Percentiles rank a stretch among this genome's conserved stretches.
These are phyloP conservation scores for Lichina pygmaea DNA, from an alignment of 495 filamentous ascomycete genomes.

Conservation along the genomic window DNA sequence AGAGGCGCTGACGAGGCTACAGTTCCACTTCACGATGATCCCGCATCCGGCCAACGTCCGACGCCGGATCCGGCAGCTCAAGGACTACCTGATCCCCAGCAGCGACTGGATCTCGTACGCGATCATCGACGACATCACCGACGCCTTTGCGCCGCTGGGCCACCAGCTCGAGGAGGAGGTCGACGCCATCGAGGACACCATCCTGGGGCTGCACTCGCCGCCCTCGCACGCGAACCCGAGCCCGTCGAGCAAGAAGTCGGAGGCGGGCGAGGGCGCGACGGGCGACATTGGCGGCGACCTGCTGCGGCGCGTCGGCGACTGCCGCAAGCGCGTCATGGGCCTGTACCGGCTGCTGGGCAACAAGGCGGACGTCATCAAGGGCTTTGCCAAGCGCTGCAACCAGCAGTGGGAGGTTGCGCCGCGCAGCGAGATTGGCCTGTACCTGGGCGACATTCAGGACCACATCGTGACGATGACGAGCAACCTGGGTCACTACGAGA, in stretches of 20 bases:
- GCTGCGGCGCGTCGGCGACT: slow-evolving; percentile 73
- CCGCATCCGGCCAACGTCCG: slow-evolving; percentile 92
- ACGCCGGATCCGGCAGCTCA: slow-evolving; percentile 70
- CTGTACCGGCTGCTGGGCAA: slow-evolving; percentile 80
- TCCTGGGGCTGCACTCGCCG: slow-evolving; percentile 44
- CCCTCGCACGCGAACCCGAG: slow-evolving; percentile 8
- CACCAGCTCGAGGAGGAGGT: slow-evolving; percentile 73
- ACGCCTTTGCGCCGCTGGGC: slow-evolving; percentile 78
- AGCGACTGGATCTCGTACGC: slow-evolving; percentile 98
- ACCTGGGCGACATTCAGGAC: slow-evolving; percentile 93
- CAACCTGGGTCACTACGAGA: slow-evolving; percentile 87
- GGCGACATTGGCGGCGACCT: slow-evolving; percentile 46
- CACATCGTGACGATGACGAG: slow-evolving; percentile 96
- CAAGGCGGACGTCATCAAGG: slow-evolving; percentile 97
- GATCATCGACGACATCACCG: slow-evolving; percentile 93
- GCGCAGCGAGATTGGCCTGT: slow-evolving; percentile 79
- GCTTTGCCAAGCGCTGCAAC: slow-evolving; percentile 95
- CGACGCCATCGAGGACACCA: slow-evolving; percentile 64
- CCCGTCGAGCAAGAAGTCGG: slow-evolving; percentile 6
- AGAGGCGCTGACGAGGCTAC: not conserved
- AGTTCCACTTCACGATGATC: slow-evolving; percentile 77
- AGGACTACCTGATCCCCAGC: slow-evolving; percentile 76
- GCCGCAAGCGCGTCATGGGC: slow-evolving; percentile 88
- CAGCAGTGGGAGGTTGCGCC: slow-evolving; percentile 96
- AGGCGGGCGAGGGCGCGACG: slow-evolving; percentile 15